phyloP scores from a whole-genome alignment of 805 yeast genomes.

The Starmerella scarabaei region DNA sequence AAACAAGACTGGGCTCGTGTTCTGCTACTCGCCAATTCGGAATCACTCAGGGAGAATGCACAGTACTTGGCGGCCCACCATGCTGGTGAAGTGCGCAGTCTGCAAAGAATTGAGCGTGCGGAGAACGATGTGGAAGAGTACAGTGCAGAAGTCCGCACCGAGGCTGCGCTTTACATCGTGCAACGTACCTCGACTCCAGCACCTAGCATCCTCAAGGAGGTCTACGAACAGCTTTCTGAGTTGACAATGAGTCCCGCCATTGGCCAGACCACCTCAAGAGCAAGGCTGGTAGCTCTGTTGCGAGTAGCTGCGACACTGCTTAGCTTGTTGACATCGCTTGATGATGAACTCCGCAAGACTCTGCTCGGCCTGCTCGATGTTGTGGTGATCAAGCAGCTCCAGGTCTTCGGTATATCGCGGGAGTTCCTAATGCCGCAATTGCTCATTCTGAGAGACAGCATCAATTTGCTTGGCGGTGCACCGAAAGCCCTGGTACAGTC shows the following conservation, averaged over 20 bases:
- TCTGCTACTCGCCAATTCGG: background rate
- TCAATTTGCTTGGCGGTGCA: constrained; percentile 2
- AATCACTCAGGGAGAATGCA: no score
- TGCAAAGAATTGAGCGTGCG: no score
- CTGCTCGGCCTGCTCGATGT: constrained; percentile 40
- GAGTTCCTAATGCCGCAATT: constrained; percentile 10
- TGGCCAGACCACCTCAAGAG: background rate
- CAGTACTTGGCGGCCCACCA: no score
- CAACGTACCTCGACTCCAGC: constrained; percentile 5
- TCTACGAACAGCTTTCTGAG: constrained; percentile 10
- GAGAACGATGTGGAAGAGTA: constrained; percentile 1
- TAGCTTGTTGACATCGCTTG: constrained; percentile 7
- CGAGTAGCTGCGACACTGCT: constrained; percentile 16
- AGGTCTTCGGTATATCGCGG: constrained; percentile 5
- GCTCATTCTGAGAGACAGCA: constrained; percentile 8
- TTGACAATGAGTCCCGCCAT: constrained; percentile 5
- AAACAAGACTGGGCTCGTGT: constrained; percentile 1
- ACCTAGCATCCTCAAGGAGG: constrained; percentile 3
- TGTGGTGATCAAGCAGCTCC: constrained; percentile 35
- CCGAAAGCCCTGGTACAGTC: constrained; percentile 13
- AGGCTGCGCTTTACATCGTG: constrained; percentile 8
- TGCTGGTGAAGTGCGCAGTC: no score
- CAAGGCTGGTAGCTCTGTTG: constrained; percentile 5
- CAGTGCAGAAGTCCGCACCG: constrained; percentile 11
- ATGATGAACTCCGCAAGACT: constrained; percentile 12